Evolutionary conservation across 768 basidiomycete genomes (phyloP).

Genomic region (Leucocoprinus sp.): DNA sequence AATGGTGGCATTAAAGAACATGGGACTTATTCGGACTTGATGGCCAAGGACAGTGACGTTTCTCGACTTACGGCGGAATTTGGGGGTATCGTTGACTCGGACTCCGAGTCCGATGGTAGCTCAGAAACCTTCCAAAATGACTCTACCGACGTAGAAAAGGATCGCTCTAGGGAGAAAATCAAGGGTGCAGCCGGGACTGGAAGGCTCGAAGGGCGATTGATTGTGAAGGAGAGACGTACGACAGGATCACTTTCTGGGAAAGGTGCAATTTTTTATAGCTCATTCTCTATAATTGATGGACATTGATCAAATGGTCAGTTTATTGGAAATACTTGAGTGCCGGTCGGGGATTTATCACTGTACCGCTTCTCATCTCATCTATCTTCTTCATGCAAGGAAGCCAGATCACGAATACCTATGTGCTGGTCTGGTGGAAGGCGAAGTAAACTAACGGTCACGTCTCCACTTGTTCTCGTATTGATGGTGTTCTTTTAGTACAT

Average conservation of each 20-base stretch:
- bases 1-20: slow-evolving; percentile 68
- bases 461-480: not conserved
- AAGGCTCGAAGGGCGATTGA: slow-evolving; percentile 58
- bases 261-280: slow-evolving; percentile 26
- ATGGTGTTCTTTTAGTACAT: slow-evolving; percentile 25
- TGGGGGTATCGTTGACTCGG: slow-evolving; percentile 36
- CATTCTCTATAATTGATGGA: no score
- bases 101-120: slow-evolving; percentile 16
- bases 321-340: slow-evolving; percentile 53
- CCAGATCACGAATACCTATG: slow-evolving; percentile 56
- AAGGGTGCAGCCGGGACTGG: slow-evolving; percentile 38
- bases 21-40: slow-evolving; percentile 52
- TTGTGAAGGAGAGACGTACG: slow-evolving; percentile 56
- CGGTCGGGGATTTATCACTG: slow-evolving; percentile 40
- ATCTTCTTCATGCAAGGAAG: slow-evolving; percentile 53
- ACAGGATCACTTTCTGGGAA: slow-evolving; percentile 51
- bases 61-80: slow-evolving; percentile 53
- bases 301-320: slow-evolving; percentile 31
- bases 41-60: slow-evolving; percentile 43
- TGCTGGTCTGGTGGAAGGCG: slow-evolving; percentile 65
- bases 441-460: slow-evolving; percentile 29
- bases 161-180: slow-evolving; percentile 5
- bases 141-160: slow-evolving; percentile 8
- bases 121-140: slow-evolving; percentile 4
- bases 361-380: slow-evolving; percentile 42